These are phyloP conservation scores for Ceratobasidium theobromae DNA, from an alignment of 1,284 basidiomycete species.

Conservation along the genomic window DNA sequence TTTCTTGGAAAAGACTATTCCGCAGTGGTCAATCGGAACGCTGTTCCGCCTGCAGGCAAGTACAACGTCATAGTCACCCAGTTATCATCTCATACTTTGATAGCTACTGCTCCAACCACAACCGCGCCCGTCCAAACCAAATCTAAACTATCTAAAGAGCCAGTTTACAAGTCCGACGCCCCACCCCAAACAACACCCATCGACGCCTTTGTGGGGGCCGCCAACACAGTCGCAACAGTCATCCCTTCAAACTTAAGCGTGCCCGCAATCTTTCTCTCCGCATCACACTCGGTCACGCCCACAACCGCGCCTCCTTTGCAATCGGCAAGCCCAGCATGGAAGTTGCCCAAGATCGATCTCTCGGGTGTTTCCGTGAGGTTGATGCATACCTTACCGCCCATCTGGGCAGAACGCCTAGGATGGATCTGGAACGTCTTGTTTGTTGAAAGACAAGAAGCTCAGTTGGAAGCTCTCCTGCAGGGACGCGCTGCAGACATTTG, in stretches of 20 bases:
- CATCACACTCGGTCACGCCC: slow-evolving; percentile 3
- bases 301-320: background rate
- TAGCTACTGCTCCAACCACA: background rate
- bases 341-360: background rate
- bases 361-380: background rate
- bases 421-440: slow-evolving; percentile 7
- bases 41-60: background rate
- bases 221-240: slow-evolving; percentile 14
- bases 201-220: slow-evolving; percentile 23
- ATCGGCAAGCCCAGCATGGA: slow-evolving; percentile 3
- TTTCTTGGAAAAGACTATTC: slow-evolving; percentile 36
- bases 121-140: slow-evolving; percentile 1
- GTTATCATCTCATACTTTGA: background rate
- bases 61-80: background rate
- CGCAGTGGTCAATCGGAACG: slow-evolving; percentile 25
- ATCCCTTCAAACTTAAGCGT: slow-evolving; percentile 30
- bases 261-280: slow-evolving; percentile 30
- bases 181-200: slow-evolving; percentile 2
- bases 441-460: slow-evolving; percentile 8
- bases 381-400: slow-evolving; percentile 16
- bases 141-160: slow-evolving; percentile 1
- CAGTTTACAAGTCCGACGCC: slow-evolving; percentile 15
- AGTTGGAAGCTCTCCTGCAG: slow-evolving; percentile 10
- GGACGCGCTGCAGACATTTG: slow-evolving; percentile 32
- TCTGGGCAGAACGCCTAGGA: background rate